phyloP scores from a whole-genome alignment of 2,329 filamentous ascomycete species.

The Biscogniauxia sp. region DNA sequence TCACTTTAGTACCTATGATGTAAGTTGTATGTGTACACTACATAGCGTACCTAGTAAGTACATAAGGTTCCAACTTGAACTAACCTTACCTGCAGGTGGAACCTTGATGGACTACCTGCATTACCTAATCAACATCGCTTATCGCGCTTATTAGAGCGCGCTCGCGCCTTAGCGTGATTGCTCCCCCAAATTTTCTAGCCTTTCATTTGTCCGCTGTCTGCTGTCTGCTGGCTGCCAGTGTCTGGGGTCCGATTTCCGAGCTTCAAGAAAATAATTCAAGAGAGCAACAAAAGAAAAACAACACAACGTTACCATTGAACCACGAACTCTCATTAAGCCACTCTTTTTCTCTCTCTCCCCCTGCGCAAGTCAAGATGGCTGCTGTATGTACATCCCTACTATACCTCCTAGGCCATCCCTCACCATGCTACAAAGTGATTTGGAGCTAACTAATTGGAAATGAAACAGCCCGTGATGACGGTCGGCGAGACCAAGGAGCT shows the following conservation, averaged over 20 bases:
- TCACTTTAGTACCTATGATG: too few species aligned
- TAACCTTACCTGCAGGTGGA: too few species aligned
- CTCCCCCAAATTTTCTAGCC: too few species aligned
- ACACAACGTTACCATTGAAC: slow-evolving; percentile 2
- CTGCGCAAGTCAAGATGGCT: slow-evolving; percentile 42
- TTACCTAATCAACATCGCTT: too few species aligned
- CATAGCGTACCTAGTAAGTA: too few species aligned
- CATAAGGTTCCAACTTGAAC: too few species aligned
- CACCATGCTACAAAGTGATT: background rate
- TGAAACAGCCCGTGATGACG: slow-evolving; percentile 61
- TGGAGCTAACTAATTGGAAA: slow-evolving; percentile 17
- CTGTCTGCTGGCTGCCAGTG: too few species aligned
- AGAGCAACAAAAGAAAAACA: background rate
- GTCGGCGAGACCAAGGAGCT: slow-evolving; percentile 95
- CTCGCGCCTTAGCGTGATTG: too few species aligned
- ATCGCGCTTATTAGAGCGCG: too few species aligned
- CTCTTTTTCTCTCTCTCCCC: background rate
- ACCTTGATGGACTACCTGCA: too few species aligned
- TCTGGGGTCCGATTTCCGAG: background rate
- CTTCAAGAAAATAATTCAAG: background rate
- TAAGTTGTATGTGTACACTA: too few species aligned
- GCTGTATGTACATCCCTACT: slow-evolving; percentile 42
- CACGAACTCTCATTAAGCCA: background rate
- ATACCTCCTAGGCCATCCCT: background rate
- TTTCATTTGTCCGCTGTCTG: too few species aligned